Percentiles rank a stretch among this genome's conserved stretches.
Evolutionary conservation across 441 rosid species (phyloP).

Genomic region (Euphorbia schlechtendalii): DNA sequence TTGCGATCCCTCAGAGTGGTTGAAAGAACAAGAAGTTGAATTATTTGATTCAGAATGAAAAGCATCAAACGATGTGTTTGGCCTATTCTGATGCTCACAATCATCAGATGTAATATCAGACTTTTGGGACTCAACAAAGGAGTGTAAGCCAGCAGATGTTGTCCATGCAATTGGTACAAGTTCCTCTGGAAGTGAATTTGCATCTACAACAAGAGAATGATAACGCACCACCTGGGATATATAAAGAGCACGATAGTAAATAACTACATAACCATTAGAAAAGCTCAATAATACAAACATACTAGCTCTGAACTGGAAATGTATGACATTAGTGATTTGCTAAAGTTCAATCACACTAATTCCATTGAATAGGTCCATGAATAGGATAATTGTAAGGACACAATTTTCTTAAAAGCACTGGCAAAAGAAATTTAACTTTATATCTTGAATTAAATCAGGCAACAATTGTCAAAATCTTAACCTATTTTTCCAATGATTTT

Average conservation of each 20-base stretch:
- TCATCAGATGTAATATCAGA: conserved; percentile 27
- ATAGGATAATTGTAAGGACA: not conserved
- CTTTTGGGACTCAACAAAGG: conserved; percentile 42
- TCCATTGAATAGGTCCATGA: too few species aligned
- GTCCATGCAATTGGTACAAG: conserved; percentile 92
- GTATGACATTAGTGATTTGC: not conserved
- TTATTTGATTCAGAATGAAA: conserved; percentile 25
- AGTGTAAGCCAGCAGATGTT: conserved; percentile 40
- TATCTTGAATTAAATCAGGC: not conserved
- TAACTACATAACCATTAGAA: not conserved
- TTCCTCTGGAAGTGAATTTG: conserved; percentile 73
- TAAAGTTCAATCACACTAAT: too few species aligned
- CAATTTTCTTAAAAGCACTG: not conserved
- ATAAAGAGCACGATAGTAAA: not conserved
- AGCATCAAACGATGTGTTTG: conserved; percentile 22
- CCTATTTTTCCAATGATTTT: too few species aligned
- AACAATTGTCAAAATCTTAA: not conserved
- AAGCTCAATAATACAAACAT: not conserved
- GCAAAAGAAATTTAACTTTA: not conserved
- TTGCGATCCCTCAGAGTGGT: conserved; percentile 22
- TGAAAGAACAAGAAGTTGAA: conserved; percentile 31
- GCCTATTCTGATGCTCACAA: conserved; percentile 23
- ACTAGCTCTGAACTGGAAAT: not conserved
- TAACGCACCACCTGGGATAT: conserved; percentile 77
- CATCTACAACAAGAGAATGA: conserved; percentile 83